phyloP scores from a whole-genome alignment of 2,329 filamentous ascomycete species.

The Magnaporthiopsis poae region DNA sequence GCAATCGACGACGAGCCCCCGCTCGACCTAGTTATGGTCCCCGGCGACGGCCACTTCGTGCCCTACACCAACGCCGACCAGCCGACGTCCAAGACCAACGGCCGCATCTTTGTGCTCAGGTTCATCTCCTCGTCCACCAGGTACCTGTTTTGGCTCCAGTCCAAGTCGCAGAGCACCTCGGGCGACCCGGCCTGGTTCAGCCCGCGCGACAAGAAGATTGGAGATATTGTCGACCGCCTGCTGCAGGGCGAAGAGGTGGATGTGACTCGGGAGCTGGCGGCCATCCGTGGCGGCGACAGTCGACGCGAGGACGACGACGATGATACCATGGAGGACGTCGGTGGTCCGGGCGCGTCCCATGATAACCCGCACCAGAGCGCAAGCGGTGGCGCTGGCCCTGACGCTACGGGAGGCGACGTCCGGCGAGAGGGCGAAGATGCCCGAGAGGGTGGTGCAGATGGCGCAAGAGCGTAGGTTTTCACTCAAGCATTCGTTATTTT shows the following conservation, averaged over 20 bases:
- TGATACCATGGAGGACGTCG: slow-evolving; percentile 69
- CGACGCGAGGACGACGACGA: slow-evolving; percentile 36
- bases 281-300: slow-evolving; percentile 37
- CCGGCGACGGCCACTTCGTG: slow-evolving; percentile 74
- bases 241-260: slow-evolving; percentile 85
- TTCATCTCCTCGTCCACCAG: slow-evolving; percentile 86
- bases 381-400: slow-evolving; percentile 73
- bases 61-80: slow-evolving; percentile 51
- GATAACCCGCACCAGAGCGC: slow-evolving; percentile 46
- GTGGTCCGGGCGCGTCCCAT: slow-evolving; percentile 51
- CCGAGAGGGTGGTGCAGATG: slow-evolving; percentile 88
- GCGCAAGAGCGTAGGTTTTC: slow-evolving; percentile 97
- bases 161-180: slow-evolving; percentile 56
- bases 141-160: slow-evolving; percentile 94
- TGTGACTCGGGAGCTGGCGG: slow-evolving; percentile 61
- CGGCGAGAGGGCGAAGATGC: slow-evolving; percentile 80
- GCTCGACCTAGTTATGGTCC: slow-evolving; percentile 87
- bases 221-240: slow-evolving; percentile 73
- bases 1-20: slow-evolving; percentile 64
- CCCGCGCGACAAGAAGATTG: slow-evolving; percentile 74
- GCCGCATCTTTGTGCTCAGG: slow-evolving; percentile 85
- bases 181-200: slow-evolving; percentile 71
- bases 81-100: slow-evolving; percentile 60
- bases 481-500: neutral
- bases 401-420: slow-evolving; percentile 82